Conservation (phyloP, 441 rosid species). For the Populus hybrid region DNA sequence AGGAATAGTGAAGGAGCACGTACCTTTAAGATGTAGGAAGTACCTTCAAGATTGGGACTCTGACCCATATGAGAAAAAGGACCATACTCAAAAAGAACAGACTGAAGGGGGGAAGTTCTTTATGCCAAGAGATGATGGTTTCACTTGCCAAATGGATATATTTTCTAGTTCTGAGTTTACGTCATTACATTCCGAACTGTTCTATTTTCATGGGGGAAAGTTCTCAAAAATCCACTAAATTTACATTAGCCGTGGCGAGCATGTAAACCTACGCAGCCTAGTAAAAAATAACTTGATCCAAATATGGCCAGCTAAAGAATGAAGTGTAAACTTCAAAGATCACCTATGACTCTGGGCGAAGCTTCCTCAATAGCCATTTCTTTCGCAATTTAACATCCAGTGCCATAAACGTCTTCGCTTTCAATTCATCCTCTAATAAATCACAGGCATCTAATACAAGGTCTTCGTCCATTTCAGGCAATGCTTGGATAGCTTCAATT, state of each 20-base stretch:
- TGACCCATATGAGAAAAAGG: not conserved
- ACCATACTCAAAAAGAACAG: not conserved
- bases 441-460: slow-evolving; percentile 85
- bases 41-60: not conserved
- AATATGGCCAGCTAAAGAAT: not conserved
- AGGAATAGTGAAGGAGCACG: not conserved
- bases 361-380: slow-evolving; percentile 80
- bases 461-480: slow-evolving; percentile 83
- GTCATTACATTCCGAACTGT: too few species aligned
- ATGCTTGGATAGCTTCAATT: slow-evolving; percentile 60
- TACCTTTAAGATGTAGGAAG: not conserved
- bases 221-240: not conserved
- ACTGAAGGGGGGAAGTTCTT: not conserved
- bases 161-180: too few species aligned
- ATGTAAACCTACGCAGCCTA: not conserved
- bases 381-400: slow-evolving; percentile 64
- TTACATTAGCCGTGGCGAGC: not conserved
- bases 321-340: not conserved
- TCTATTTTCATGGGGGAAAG: too few species aligned
- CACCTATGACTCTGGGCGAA: slow-evolving; percentile 38
- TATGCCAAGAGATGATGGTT: too few species aligned
- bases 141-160: too few species aligned
- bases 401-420: slow-evolving; percentile 76
- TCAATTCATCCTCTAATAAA: slow-evolving; percentile 71
- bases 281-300: not conserved